phyloP scores from a whole-genome alignment of 345 rosid species.

The Acer campestre region DNA sequence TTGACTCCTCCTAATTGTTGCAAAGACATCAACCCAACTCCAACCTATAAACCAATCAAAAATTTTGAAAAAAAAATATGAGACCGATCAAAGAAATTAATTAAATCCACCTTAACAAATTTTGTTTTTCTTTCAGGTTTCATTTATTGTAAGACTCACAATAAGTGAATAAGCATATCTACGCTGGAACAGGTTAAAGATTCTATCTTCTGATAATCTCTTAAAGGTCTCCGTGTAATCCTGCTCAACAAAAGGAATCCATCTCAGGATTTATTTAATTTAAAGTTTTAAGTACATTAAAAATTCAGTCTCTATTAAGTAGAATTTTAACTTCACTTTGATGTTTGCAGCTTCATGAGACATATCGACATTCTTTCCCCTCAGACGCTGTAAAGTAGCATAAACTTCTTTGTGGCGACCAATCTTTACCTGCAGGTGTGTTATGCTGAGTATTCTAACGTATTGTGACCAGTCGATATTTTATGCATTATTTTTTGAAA shows the following conservation, averaged over 20 bases:
- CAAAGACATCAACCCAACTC: conserved; percentile 45
- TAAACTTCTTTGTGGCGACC: conserved; percentile 46
- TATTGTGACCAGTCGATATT: too few species aligned
- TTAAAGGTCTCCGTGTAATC: background rate
- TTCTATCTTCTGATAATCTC: background rate
- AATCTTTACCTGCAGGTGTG: conserved; percentile 30
- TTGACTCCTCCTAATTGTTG: conserved; percentile 48
- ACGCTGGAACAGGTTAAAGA: conserved; percentile 13
- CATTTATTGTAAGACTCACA: background rate
- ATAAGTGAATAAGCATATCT: conserved; percentile 17
- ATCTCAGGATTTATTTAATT: background rate
- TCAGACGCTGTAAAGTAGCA: conserved; percentile 42
- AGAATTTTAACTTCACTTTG: conserved; percentile 22
- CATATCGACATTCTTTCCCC: conserved; percentile 50
- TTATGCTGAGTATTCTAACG: too few species aligned
- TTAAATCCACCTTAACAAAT: too few species aligned
- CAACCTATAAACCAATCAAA: conserved; percentile 7
- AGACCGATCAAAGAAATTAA: too few species aligned
- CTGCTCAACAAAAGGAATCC: background rate
- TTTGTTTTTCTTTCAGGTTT: background rate
- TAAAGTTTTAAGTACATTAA: too few species aligned
- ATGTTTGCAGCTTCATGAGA: conserved; percentile 54
- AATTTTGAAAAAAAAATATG: background rate
- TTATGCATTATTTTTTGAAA: too few species aligned
- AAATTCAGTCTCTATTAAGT: too few species aligned